Evolutionary conservation across 768 basidiomycete species (phyloP).

Genomic region (Pulveroboletus sp.): DNA sequence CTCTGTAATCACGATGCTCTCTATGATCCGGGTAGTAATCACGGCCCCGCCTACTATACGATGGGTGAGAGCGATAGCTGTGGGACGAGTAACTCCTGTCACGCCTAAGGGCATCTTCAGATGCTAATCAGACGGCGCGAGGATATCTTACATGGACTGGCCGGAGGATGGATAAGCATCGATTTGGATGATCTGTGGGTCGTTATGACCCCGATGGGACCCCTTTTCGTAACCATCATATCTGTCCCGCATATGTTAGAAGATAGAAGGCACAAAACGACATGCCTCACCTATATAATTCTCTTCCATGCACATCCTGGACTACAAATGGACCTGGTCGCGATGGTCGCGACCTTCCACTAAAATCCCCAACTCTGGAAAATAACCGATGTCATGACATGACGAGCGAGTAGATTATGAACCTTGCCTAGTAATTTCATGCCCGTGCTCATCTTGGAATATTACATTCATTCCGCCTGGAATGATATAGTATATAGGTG

Average conservation of each 20-base stretch:
- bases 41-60: conserved; percentile 22
- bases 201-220: conserved; percentile 19
- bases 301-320: conserved; percentile 56
- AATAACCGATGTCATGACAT: not conserved
- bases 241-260: conserved; percentile 13
- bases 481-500: conserved; percentile 56
- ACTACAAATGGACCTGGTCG: conserved; percentile 49
- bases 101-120: conserved; percentile 14
- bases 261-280: not conserved
- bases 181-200: conserved; percentile 26
- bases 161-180: conserved; percentile 20
- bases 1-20: conserved; percentile 21
- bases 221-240: conserved; percentile 27
- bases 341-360: conserved; percentile 22
- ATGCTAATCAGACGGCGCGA: not conserved
- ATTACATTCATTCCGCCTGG: conserved; percentile 64
- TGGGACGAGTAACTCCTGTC: conserved; percentile 26
- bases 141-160: conserved; percentile 18
- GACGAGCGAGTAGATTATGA: not conserved
- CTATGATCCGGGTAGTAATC: conserved; percentile 22
- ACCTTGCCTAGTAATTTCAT: conserved; percentile 58
- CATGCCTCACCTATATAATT: conserved; percentile 50
- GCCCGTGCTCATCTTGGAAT: conserved; percentile 64
- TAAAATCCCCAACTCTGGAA: conserved; percentile 53
- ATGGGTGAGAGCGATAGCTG: conserved; percentile 21